A percentile compares a stretch with the other conserved stretches of the same genome.
These are phyloP conservation scores for Hypoxylon sp. DNA, from an alignment of 2,329 filamentous ascomycete species.

Conservation along the genomic window DNA sequence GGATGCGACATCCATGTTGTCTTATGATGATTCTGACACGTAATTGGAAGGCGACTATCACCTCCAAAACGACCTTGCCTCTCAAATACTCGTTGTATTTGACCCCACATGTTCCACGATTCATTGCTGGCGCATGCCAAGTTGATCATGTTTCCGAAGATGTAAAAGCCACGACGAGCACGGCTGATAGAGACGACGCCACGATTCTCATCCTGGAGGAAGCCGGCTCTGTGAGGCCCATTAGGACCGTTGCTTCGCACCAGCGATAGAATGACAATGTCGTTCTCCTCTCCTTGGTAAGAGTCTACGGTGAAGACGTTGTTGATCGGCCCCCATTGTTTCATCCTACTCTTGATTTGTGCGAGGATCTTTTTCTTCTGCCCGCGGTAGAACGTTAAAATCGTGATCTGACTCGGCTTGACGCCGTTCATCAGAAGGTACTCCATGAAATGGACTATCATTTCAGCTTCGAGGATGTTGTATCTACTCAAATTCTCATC, in stretches of 20 bases:
- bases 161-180: slow-evolving; percentile 83
- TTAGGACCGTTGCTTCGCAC: slow-evolving; percentile 76
- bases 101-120: slow-evolving; percentile 59
- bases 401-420: slow-evolving; percentile 74
- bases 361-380: slow-evolving; percentile 77
- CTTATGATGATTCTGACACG: slow-evolving; percentile 72
- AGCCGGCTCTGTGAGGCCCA: slow-evolving; percentile 71
- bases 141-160: slow-evolving; percentile 82
- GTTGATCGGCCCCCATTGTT: slow-evolving; percentile 55
- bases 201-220: slow-evolving; percentile 75
- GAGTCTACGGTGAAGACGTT: slow-evolving; percentile 88
- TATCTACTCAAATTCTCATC: slow-evolving; percentile 76
- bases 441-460: slow-evolving; percentile 80
- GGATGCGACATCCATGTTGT: slow-evolving; percentile 67
- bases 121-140: slow-evolving; percentile 63
- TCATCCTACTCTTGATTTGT: slow-evolving; percentile 57
- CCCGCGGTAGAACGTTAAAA: slow-evolving; percentile 90
- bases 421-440: slow-evolving; percentile 81
- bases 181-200: slow-evolving; percentile 74
- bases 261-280: slow-evolving; percentile 83
- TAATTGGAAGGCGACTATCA: slow-evolving; percentile 69
- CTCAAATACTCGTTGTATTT: slow-evolving; percentile 60
- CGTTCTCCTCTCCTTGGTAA: slow-evolving; percentile 93
- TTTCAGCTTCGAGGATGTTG: slow-evolving; percentile 80
- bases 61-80: slow-evolving; percentile 53